Evolutionary conservation across 345 rosid genomes (phyloP), one percentile per base, ranked within the genome.

Genomic region (Streptanthus diversifolius): DNA sequence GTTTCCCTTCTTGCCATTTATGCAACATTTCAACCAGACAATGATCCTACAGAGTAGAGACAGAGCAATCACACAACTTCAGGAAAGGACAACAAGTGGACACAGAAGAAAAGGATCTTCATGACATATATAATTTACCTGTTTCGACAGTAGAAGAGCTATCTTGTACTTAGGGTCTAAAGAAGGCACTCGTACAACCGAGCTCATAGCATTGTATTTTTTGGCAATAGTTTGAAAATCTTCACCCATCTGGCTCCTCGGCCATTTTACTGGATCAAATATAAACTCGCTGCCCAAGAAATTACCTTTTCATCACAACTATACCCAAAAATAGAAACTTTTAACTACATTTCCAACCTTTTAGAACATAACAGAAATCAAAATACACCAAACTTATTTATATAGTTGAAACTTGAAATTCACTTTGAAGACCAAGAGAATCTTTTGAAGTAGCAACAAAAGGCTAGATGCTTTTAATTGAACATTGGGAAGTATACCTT

Each of bases 11-110:
- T 75, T 91, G 99, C 99, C 97, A 91, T 66, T 80, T 78, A 57
- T 95, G 89, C 39, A 91, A 85, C 80, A 90, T 83, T 82, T 95
- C 97, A 72, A 83, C 84, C 33, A 95, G 81, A 84, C 97, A 95
- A 73, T 95, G 99, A 52, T 85, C 97, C 99, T 95, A 80, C 61
- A n/a, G n/a, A n/a, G n/a, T n/a, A n/a, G n/a, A 78, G 35, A 57
- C 56, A 74, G n/a, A 81, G 71, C 55, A 47, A 49, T 21, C 12
- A 43, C 12, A 43, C 15, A 41, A 32, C 19, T 54, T 65, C 3
- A 60, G 63, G 24, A 12, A 4, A 47, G 13, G 15, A 12, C n/a
- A 15, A 7, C 15, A 25, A 32, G 56, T n/a, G 17, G 11, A 49
- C 47, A 76, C 29, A 57, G 15, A 17, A 24, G 8, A 10, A 51